Evolutionary conservation across 1,284 basidiomycete genomes (phyloP).

Genomic region (Ceratobasidium sp.): DNA sequence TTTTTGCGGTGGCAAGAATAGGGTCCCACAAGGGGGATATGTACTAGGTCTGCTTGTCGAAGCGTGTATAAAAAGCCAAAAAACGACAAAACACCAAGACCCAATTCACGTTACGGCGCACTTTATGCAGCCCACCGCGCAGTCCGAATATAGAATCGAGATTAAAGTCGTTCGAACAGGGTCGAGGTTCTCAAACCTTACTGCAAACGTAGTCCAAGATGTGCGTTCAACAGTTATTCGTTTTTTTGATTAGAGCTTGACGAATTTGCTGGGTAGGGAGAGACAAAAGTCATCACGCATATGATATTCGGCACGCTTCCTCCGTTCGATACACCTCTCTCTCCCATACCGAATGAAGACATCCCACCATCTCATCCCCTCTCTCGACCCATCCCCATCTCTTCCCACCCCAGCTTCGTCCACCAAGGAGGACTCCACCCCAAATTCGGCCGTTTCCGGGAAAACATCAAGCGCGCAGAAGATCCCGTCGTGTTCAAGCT

Average conservation of each 20-base stretch:
- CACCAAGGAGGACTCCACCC: conserved; percentile 51
- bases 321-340: conserved; percentile 49
- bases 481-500: conserved; percentile 61
- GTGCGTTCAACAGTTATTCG: conserved; percentile 56
- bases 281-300: conserved; percentile 66
- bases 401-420: conserved; percentile 65
- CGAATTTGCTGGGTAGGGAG: too few species aligned
- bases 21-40: conserved; percentile 62
- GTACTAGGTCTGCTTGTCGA: conserved; percentile 68
- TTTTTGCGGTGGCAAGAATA: neutral
- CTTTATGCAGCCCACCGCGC: conserved; percentile 64
- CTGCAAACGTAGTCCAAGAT: conserved; percentile 69
- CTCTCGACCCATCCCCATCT: conserved; percentile 68
- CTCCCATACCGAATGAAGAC: conserved; percentile 10
- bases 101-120: conserved; percentile 72
- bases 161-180: conserved; percentile 65
- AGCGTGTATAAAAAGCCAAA: conserved; percentile 67
- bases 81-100: conserved; percentile 64
- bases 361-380: conserved; percentile 62
- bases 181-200: conserved; percentile 66
- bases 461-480: conserved; percentile 58
- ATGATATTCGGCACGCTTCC: conserved; percentile 68
- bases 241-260: too few species aligned
- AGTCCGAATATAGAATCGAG: conserved; percentile 62
- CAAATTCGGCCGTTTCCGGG: conserved; percentile 57